These are phyloP conservation scores for Spergularia marina DNA, from an alignment of 148 eudicot genomes.

Conservation along the genomic window DNA sequence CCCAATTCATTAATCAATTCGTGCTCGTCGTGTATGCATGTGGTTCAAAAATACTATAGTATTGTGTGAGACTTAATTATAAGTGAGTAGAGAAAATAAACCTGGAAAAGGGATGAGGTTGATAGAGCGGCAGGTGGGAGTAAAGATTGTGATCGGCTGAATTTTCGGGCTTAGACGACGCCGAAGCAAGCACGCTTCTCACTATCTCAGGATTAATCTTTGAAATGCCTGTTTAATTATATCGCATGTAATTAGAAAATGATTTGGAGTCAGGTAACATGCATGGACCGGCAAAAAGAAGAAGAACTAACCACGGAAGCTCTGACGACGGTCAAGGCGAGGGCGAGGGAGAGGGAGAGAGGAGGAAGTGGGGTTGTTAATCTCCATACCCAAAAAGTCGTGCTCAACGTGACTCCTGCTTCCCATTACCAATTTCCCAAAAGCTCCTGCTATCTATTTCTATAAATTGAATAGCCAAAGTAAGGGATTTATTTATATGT, in stretches of 20 bases:
- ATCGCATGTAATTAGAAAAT: too few relatives aligned
- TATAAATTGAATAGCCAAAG: too few relatives aligned
- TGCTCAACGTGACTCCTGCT: constrained; percentile 39
- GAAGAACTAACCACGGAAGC: constrained; percentile 35
- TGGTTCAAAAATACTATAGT: not conserved
- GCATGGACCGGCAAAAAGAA: too few relatives aligned
- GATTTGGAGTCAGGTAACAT: not conserved
- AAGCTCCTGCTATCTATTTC: too few relatives aligned
- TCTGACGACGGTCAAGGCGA: constrained; percentile 42
- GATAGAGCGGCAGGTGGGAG: constrained; percentile 22
- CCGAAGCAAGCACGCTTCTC: constrained; percentile 50
- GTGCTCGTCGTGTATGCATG: too few relatives aligned
- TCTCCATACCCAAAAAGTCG: constrained; percentile 40
- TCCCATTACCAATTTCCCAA: not conserved
- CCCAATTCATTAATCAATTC: not conserved
- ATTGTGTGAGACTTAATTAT: too few relatives aligned
- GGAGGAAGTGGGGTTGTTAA: not conserved
- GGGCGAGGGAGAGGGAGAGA: constrained; percentile 19
- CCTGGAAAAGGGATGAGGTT: constrained; percentile 13
- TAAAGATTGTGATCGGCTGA: not conserved
- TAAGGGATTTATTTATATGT: too few relatives aligned
- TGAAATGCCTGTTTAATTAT: constrained; percentile 42
- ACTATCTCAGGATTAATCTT: constrained; percentile 65
- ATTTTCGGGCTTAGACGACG: not conserved
- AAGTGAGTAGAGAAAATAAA: too few relatives aligned